These are phyloP conservation scores for Orbilia ellipsospora DNA, from an alignment of 2,329 filamentous ascomycete species.

Conservation along the genomic window DNA sequence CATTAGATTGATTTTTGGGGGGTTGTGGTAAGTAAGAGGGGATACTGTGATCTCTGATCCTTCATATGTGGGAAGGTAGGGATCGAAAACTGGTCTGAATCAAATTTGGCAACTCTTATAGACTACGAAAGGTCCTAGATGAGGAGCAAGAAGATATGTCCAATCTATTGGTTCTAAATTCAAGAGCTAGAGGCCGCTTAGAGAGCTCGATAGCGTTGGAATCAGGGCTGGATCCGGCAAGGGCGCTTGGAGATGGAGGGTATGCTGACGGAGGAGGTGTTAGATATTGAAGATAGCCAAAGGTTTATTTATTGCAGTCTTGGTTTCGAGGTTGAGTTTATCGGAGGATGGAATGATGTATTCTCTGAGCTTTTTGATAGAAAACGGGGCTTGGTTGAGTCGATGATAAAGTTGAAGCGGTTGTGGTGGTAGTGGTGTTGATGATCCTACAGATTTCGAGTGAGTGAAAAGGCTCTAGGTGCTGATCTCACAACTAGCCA, in stretches of 20 bases:
- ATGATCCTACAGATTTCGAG: not conserved
- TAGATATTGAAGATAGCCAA: not conserved
- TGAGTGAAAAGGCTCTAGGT: not conserved
- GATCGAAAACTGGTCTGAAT: not conserved
- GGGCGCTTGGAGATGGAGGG: constrained; percentile 24
- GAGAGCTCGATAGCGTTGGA: constrained; percentile 34
- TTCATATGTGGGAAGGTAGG: not conserved
- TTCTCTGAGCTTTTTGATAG: not conserved
- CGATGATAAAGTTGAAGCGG: not conserved
- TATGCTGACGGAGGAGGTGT: constrained; percentile 19
- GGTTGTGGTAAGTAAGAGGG: not conserved
- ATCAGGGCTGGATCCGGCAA: constrained; percentile 20
- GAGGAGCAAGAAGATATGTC: constrained; percentile 2
- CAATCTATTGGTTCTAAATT: not conserved
- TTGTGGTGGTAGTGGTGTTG: not conserved
- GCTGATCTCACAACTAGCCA: not conserved
- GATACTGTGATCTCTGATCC: not conserved
- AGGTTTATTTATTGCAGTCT: not conserved
- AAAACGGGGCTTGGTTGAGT: not conserved
- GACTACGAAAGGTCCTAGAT: not conserved
- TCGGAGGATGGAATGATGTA: not conserved
- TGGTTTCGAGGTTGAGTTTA: no score
- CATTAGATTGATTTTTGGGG: constrained; percentile 7
- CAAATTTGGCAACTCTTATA: not conserved
- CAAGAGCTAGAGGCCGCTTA: not conserved